Conservation (phyloP, 768 basidiomycete species). For the Phaffia tasmanica region DNA sequence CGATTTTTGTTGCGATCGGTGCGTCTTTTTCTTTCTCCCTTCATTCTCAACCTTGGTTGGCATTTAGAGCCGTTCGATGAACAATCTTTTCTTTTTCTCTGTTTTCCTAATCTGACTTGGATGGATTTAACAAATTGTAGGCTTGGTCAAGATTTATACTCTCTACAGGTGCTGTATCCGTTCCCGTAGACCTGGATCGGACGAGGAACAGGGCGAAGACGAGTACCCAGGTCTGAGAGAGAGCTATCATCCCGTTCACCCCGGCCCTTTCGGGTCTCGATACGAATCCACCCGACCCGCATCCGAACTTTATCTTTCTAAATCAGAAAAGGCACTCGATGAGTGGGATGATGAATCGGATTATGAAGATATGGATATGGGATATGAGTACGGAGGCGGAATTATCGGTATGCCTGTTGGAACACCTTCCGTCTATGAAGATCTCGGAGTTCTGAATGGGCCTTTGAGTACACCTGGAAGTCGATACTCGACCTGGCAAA, state of each 20-base stretch:
- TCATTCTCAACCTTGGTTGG: not conserved
- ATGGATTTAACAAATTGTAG: no score
- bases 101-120: not conserved
- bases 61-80: not conserved
- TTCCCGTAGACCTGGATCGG: no score
- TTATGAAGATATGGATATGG: not conserved
- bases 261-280: no score
- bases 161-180: no score
- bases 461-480: no score
- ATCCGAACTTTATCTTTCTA: not conserved
- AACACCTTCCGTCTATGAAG: conserved; percentile 1
- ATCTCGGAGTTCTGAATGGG: not conserved
- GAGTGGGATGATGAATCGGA: conserved; percentile 12
- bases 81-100: not conserved
- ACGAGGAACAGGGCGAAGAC: conserved; percentile 6
- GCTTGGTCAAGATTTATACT: no score
- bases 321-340: not conserved
- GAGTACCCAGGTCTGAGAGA: conserved; percentile 18
- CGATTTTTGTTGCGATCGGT: conserved; percentile 7
- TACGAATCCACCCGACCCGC: no score
- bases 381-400: conserved; percentile 6
- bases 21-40: not conserved
- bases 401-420: conserved; percentile 10
- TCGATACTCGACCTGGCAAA: not conserved
- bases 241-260: conserved; percentile 2